phyloP scores from a whole-genome alignment of 2,329 filamentous ascomycete genomes.

The Botrytis fragariae region DNA sequence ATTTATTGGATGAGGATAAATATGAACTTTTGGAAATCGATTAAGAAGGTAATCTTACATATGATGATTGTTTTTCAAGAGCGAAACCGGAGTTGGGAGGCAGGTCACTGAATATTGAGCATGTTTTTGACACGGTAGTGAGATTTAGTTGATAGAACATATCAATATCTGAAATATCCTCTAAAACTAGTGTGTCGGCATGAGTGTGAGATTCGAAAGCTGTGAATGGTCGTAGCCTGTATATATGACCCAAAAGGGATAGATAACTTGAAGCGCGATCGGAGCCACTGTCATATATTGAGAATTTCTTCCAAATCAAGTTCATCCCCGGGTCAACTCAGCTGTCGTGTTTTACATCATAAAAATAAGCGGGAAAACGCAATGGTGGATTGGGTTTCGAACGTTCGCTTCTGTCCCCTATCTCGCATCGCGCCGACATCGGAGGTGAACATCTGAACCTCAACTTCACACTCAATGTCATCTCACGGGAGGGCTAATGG shows the following conservation, averaged over 20 bases:
- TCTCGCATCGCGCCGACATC: constrained; percentile 2
- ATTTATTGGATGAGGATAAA: constrained; percentile 60
- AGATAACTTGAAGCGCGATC: background rate
- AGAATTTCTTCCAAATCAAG: background rate
- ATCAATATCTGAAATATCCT: background rate
- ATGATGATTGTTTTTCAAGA: background rate
- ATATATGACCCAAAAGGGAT: background rate
- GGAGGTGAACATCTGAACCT: background rate
- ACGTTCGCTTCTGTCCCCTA: constrained; percentile 1
- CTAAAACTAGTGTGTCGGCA: background rate
- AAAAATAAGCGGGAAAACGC: background rate
- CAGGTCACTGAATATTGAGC: background rate
- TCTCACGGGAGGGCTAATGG: background rate
- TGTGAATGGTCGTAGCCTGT: background rate
- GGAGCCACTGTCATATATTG: background rate
- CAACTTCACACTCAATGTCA: background rate
- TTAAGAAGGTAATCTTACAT: constrained; percentile 19
- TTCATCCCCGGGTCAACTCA: background rate
- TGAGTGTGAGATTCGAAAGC: background rate
- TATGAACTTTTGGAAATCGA: constrained; percentile 50
- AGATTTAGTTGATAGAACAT: background rate
- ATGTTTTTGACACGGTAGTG: background rate
- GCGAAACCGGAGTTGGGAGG: constrained; percentile 10
- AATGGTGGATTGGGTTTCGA: background rate
- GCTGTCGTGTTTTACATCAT: background rate